phyloP scores from a whole-genome alignment of 129 eudicot species.

The Mikania micrantha region DNA sequence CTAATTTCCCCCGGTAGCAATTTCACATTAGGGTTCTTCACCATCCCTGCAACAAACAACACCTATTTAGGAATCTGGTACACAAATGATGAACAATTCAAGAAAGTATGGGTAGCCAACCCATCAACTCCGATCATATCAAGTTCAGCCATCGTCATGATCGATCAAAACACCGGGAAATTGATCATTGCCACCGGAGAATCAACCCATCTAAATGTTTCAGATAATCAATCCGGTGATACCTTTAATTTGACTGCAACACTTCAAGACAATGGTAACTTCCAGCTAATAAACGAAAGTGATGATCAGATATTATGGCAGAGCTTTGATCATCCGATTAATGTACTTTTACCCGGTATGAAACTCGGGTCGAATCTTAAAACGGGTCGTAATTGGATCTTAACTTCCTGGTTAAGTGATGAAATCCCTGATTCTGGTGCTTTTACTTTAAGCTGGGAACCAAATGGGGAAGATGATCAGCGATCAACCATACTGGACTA shows the following conservation, averaged over 20 bases:
- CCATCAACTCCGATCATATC: conserved; percentile 22
- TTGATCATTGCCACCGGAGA: conserved; percentile 9
- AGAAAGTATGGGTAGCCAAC: conserved; percentile 39
- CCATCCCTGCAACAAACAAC: neutral
- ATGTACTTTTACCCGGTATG: conserved; percentile 28
- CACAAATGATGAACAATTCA: neutral
- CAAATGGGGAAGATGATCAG: neutral
- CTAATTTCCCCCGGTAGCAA: conserved; percentile 14
- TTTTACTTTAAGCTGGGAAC: conserved; percentile 25
- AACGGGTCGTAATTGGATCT: conserved; percentile 10
- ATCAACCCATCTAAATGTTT: conserved; percentile 6
- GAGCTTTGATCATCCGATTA: conserved; percentile 31
- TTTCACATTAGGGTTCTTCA: conserved; percentile 39
- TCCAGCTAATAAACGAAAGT: conserved; percentile 13
- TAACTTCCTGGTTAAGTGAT: conserved; percentile 25
- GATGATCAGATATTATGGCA: conserved; percentile 25
- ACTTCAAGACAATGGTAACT: conserved; percentile 29
- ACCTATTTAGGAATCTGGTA: conserved; percentile 42
- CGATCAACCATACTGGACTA: conserved; percentile 19
- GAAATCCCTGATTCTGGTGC: conserved; percentile 17
- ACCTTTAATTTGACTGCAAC: conserved; percentile 1
- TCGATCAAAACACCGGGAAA: conserved; percentile 14
- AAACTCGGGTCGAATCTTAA: conserved; percentile 20
- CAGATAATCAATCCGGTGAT: neutral
- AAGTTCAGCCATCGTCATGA: conserved; percentile 2